These are phyloP conservation scores for Erodium maritimum DNA, from an alignment of 345 rosid genomes.

Conservation along the genomic window DNA sequence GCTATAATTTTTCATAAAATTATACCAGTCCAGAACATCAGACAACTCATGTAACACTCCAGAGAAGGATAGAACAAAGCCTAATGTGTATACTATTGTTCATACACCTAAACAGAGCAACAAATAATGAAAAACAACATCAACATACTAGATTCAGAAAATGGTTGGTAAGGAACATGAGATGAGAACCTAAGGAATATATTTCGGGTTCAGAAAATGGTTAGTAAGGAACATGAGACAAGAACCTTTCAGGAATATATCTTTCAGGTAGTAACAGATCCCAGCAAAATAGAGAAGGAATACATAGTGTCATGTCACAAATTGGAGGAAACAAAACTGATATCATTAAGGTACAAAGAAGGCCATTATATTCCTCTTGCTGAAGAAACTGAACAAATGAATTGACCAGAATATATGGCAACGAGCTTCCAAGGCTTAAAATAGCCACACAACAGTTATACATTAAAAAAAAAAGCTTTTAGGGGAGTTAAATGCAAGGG, in stretches of 20 bases:
- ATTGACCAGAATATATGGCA: background rate
- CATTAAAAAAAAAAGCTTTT: too few species aligned
- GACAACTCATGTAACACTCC: background rate
- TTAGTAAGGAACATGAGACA: background rate
- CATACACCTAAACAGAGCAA: slow-evolving; percentile 2
- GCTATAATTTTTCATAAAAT: background rate
- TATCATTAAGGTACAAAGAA: background rate
- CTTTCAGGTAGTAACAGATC: background rate
- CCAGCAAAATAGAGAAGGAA: background rate
- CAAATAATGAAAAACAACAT: background rate
- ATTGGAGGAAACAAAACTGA: background rate
- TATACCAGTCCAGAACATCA: slow-evolving; percentile 1
- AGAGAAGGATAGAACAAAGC: slow-evolving; percentile 1
- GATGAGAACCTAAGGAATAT: background rate
- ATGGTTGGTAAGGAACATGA: background rate
- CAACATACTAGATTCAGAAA: background rate
- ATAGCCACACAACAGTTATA: too few species aligned
- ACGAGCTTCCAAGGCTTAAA: too few species aligned
- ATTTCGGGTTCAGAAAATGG: background rate
- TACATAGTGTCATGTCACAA: background rate
- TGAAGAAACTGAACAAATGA: background rate
- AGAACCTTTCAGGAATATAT: background rate
- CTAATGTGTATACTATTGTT: background rate
- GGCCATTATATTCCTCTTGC: background rate
- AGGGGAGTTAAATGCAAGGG: too few species aligned